phyloP scores from a whole-genome alignment of 768 basidiomycete genomes.

The Russula lepida region DNA sequence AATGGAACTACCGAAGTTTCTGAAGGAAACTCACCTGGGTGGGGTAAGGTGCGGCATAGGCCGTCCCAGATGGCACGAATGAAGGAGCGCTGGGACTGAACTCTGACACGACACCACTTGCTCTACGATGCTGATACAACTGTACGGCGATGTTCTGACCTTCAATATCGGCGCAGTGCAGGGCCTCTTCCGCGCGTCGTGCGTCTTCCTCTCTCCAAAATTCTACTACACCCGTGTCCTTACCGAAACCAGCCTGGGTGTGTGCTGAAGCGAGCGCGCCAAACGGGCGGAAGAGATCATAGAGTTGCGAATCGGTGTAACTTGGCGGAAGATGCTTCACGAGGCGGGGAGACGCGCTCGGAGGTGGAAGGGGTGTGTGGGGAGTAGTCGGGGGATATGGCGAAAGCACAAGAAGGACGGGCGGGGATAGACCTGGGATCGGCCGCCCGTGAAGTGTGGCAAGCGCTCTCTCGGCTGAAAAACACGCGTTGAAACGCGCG shows the following conservation, averaged over 20 bases:
- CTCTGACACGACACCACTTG: slow-evolving; percentile 46
- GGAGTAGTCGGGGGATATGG: slow-evolving; percentile 78
- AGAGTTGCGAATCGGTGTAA: slow-evolving; percentile 65
- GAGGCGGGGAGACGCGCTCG: slow-evolving; percentile 68
- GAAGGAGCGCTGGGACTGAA: slow-evolving; percentile 68
- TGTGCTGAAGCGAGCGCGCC: slow-evolving; percentile 77
- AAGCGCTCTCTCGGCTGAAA: slow-evolving; percentile 78
- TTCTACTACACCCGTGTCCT: slow-evolving; percentile 71
- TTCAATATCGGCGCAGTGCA: slow-evolving; percentile 79
- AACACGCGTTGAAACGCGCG: slow-evolving; percentile 16
- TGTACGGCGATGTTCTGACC: slow-evolving; percentile 82
- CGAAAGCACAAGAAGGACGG: slow-evolving; percentile 60
- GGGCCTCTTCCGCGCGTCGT: slow-evolving; percentile 62
- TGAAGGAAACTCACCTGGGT: slow-evolving; percentile 38
- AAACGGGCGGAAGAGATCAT: slow-evolving; percentile 76
- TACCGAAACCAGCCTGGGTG: slow-evolving; percentile 65
- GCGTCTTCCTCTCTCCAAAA: slow-evolving; percentile 88
- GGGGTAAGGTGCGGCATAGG: slow-evolving; percentile 46
- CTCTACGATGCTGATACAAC: slow-evolving; percentile 57
- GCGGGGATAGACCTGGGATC: slow-evolving; percentile 51
- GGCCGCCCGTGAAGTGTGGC: slow-evolving; percentile 73
- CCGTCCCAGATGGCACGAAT: slow-evolving; percentile 65
- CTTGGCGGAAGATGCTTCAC: slow-evolving; percentile 74
- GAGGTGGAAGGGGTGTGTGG: slow-evolving; percentile 65
- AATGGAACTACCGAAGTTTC: not conserved